Evolutionary conservation across 1,139 yeast genomes (phyloP).

Genomic region (Suhomyces yuchorum): DNA sequence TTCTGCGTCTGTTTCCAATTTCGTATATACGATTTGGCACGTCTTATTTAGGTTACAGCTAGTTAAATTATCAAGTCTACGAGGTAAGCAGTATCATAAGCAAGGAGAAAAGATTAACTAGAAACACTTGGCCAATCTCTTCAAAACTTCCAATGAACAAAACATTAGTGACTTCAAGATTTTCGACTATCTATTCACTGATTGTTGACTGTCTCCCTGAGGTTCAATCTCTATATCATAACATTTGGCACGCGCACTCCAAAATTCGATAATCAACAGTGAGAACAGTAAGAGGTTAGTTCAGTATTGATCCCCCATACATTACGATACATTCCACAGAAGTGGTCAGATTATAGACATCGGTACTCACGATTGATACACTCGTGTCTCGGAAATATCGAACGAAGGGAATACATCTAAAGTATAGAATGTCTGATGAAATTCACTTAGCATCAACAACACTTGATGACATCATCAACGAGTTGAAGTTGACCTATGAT

Average conservation of each 20-base stretch:
- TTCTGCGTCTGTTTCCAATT: no score
- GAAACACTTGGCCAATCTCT: no score
- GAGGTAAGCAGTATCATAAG: no score
- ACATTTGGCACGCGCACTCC: not conserved
- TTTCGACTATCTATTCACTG: no score
- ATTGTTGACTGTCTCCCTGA: no score
- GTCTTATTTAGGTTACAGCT: no score
- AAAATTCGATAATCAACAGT: not conserved
- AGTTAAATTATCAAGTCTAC: no score
- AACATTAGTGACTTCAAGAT: no score
- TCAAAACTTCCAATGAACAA: no score
- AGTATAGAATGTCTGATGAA: constrained; percentile 7
- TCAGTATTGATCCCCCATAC: not conserved
- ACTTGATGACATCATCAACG: constrained; percentile 54
- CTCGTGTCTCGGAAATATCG: not conserved
- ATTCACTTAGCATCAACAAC: constrained; percentile 39
- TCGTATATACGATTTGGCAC: no score
- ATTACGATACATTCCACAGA: not conserved
- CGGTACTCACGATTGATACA: not conserved
- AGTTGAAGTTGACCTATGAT: constrained; percentile 58
- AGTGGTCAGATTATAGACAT: not conserved
- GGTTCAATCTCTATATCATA: no score
- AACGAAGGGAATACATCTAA: not conserved
- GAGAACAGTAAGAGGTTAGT: not conserved
- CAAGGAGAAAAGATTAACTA: no score